A percentile compares a stretch with the other conserved stretches of the same genome.
Conservation (phyloP, 2,329 filamentous ascomycete species). For the Penicillium olsonii region DNA sequence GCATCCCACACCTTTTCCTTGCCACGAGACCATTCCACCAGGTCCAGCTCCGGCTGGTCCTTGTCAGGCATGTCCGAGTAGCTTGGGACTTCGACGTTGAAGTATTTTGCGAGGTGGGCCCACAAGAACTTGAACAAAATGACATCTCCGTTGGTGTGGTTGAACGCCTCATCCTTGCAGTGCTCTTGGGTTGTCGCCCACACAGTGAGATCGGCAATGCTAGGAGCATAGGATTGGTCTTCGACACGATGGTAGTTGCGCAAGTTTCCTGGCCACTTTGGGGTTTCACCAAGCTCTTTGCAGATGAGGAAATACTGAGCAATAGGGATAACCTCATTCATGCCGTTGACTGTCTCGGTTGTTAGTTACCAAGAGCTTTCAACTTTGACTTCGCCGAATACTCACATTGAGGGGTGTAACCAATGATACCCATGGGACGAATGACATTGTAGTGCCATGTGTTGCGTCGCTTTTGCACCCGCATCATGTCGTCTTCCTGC, state of each 20-base stretch:
- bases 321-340: conserved; percentile 24
- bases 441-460: conserved; percentile 22
- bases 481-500: conserved; percentile 24
- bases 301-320: conserved; percentile 23
- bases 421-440: conserved; percentile 21
- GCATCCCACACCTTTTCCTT: background rate
- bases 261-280: conserved; percentile 20
- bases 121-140: background rate
- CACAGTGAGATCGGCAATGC: conserved; percentile 26
- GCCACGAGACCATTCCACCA: background rate
- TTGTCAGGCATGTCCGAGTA: background rate
- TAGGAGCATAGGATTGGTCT: conserved; percentile 17
- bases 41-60: background rate
- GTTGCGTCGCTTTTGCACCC: conserved; percentile 17
- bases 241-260: conserved; percentile 13
- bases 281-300: conserved; percentile 12
- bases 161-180: conserved; percentile 27
- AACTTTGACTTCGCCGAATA: too few relatives aligned
- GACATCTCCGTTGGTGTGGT: conserved; percentile 22
- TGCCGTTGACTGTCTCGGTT: conserved; percentile 1
- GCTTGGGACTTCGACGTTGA: too few relatives aligned
- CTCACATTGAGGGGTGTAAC: conserved; percentile 19
- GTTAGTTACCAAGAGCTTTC: background rate
- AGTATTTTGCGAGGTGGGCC: background rate
- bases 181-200: conserved; percentile 22